phyloP scores from a whole-genome alignment of 768 basidiomycete genomes.

The Tremella fuciformis region DNA sequence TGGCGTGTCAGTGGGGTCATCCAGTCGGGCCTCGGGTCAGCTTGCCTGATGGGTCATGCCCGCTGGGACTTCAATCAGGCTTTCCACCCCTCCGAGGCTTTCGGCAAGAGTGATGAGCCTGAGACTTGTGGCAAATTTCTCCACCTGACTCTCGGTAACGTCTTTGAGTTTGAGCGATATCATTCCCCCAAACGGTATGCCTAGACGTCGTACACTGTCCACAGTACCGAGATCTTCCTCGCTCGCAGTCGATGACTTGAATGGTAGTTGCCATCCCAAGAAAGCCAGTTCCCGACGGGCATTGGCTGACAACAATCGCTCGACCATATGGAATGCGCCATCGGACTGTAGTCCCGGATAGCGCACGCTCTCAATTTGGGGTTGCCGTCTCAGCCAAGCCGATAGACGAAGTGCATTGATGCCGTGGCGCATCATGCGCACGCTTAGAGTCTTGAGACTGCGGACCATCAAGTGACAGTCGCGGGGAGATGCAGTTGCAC shows the following conservation, averaged over 20 bases:
- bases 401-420: constrained; percentile 76
- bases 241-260: constrained; percentile 28
- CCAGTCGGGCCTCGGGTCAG: constrained; percentile 3
- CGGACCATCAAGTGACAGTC: constrained; percentile 89
- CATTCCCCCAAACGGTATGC: constrained; percentile 90
- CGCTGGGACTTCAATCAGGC: constrained; percentile 78
- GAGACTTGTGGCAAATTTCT: constrained; percentile 65
- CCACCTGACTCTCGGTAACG: constrained; percentile 58
- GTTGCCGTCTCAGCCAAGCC: constrained; percentile 58
- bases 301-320: constrained; percentile 61
- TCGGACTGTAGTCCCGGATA: constrained; percentile 78
- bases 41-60: constrained; percentile 77
- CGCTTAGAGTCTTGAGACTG: constrained; percentile 82
- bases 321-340: constrained; percentile 66
- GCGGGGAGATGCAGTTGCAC: constrained; percentile 60
- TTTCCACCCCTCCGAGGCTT: constrained; percentile 88
- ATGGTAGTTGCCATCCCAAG: constrained; percentile 50
- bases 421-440: constrained; percentile 85
- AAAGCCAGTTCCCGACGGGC: constrained; percentile 64
- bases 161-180: constrained; percentile 65
- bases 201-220: constrained; percentile 46
- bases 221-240: constrained; percentile 10
- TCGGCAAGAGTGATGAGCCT: constrained; percentile 78
- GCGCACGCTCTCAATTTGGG: constrained; percentile 70
- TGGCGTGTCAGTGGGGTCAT: constrained; percentile 5